Evolutionary conservation across 1,284 basidiomycete genomes (phyloP).

Genomic region (Sphagnurus paluster): DNA sequence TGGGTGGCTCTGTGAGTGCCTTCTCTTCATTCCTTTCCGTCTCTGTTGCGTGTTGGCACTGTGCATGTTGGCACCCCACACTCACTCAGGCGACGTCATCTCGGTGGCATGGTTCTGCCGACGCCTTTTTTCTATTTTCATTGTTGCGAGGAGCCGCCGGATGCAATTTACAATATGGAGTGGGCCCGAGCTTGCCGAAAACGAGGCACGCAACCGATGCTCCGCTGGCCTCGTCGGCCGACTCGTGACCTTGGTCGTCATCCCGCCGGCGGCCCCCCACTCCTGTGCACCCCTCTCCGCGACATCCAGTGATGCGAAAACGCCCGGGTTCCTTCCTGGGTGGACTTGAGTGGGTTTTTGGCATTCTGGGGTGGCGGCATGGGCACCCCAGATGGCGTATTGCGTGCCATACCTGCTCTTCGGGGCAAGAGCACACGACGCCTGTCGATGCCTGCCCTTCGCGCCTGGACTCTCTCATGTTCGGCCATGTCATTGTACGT

Average conservation of each 20-base stretch:
- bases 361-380: constrained; percentile 2
- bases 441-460: constrained; percentile 1
- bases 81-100: too few species aligned
- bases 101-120: constrained; percentile 3
- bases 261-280: neutral
- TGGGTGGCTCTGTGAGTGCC: constrained; percentile 73
- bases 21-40: constrained; percentile 9
- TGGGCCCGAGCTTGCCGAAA: neutral
- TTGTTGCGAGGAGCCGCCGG: neutral
- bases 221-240: neutral
- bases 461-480: constrained; percentile 1
- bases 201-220: neutral
- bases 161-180: neutral
- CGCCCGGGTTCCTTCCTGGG: too few species aligned
- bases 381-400: neutral
- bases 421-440: constrained; percentile 5
- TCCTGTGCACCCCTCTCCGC: neutral
- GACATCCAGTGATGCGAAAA: neutral
- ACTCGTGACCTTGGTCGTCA: neutral
- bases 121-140: neutral
- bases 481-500: neutral
- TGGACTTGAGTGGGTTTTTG: neutral
- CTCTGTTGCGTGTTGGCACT: constrained; percentile 3
- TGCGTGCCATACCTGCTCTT: neutral
- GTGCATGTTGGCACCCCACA: too few species aligned